Evolutionary conservation across 2,329 filamentous ascomycete genomes (phyloP), one percentile per base, ranked within the genome.

Genomic region (Capronia americana): DNA sequence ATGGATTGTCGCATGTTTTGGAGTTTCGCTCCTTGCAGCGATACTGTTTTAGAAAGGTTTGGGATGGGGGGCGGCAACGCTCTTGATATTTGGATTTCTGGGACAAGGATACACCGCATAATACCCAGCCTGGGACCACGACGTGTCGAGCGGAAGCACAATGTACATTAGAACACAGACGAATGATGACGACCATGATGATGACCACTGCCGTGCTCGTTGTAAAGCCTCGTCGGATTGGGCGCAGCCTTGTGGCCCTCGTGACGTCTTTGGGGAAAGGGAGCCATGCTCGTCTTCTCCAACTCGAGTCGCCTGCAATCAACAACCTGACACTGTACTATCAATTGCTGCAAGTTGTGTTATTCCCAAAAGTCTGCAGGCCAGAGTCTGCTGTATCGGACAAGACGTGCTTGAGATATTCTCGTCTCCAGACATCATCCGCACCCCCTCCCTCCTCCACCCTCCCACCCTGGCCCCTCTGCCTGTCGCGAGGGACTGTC

Each of bases 1-100:
- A 48, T 66, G 66, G 65, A 32, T 70, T 44, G 30, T 68, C 38
- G 68, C 68, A 61, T 70, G 68, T 68, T 70, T 70, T 46, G 65
- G 65, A 34, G 68, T 70, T 56, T 68, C 65, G 32, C 57, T 70
- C 50, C 46, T 70, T 32, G 68, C 63, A 32, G 68, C 68, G 14
- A 24, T 70, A 10, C 57, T 68, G 44, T 64, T 70, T 30, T 70
- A 65, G 63, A 48, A 46, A 23, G 53, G 26, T 34, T 30, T 38
- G 58, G 53, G 28, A 55, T n/a, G 14, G 32, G 58, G 48, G 46
- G 58, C 48, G 58, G 58, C 58, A 44, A 61, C 58, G 58, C 58
- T 61, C 58, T 28, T 41, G 30, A 24, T 17, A 24, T 17, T 41
- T 41, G 23, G 38, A 20, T 30, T 30, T 11, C 12, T 10, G 53